These are phyloP conservation scores for Wickerhamomyces ciferrii DNA, from an alignment of 805 yeast genomes.

Conservation along the genomic window DNA sequence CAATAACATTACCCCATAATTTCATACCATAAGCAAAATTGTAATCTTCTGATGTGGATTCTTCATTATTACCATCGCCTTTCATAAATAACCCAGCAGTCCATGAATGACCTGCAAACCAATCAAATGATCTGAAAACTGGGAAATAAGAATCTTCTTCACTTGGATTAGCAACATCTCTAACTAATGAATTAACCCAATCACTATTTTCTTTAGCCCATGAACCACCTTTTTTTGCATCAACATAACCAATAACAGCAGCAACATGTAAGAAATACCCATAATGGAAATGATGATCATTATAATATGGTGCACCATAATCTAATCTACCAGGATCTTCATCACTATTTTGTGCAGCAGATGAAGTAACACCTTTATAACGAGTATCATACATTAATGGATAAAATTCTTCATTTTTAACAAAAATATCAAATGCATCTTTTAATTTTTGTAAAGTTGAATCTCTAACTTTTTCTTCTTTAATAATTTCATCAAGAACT, in stretches of 20 bases:
- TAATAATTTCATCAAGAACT: conserved; percentile 42
- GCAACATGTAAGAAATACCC: conserved; percentile 84
- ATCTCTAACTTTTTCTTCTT: conserved; percentile 32
- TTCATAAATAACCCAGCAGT: conserved; percentile 62
- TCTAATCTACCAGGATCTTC: conserved; percentile 45
- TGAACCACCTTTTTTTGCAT: conserved; percentile 41
- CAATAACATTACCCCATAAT: conserved; percentile 58
- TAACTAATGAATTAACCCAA: conserved; percentile 56
- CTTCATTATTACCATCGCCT: conserved; percentile 70
- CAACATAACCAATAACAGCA: conserved; percentile 69
- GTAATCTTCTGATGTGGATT: conserved; percentile 67
- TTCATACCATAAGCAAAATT: conserved; percentile 65
- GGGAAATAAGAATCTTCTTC: conserved; percentile 54
- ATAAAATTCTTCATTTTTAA: conserved; percentile 35
- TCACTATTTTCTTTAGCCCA: conserved; percentile 44
- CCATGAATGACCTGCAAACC: conserved; percentile 72
- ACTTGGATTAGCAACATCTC: conserved; percentile 70
- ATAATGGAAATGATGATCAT: conserved; percentile 86
- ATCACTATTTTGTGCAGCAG: conserved; percentile 36
- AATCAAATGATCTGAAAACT: conserved; percentile 60
- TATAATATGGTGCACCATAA: conserved; percentile 73
- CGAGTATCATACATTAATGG: conserved; percentile 53
- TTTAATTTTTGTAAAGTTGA: conserved; percentile 32
- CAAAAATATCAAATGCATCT: conserved; percentile 37
- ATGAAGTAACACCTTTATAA: conserved; percentile 52